A percentile compares a stretch with the other conserved stretches of the same genome.
Conservation (phyloP, 73 alveolate species). For the Paramecium biaurelia region DNA sequence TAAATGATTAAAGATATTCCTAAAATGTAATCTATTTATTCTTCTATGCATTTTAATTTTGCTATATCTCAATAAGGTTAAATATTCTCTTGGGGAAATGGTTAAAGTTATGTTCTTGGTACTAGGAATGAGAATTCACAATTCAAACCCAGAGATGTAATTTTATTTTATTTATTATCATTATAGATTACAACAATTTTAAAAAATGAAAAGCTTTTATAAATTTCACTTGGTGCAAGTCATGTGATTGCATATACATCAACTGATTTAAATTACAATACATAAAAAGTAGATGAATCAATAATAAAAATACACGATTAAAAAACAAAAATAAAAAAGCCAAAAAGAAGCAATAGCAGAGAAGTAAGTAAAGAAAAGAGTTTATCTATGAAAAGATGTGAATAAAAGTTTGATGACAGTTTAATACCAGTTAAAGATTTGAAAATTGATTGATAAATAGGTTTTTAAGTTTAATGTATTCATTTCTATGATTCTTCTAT, state of each 20-base stretch:
- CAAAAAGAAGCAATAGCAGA: neutral
- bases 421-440: slow-evolving; percentile 8
- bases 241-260: neutral
- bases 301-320: neutral
- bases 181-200: neutral
- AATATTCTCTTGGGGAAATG: slow-evolving; percentile 60
- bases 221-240: slow-evolving; percentile 3
- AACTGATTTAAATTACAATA: neutral
- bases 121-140: slow-evolving; percentile 49
- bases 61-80: neutral
- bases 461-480: neutral
- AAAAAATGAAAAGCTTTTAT: neutral
- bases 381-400: neutral
- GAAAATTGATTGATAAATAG: slow-evolving; percentile 14
- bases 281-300: neutral
- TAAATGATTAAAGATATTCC: neutral
- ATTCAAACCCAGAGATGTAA: slow-evolving; percentile 17
- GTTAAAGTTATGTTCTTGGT: slow-evolving; percentile 49
- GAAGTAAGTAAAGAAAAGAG: neutral
- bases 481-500: neutral
- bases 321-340: neutral
- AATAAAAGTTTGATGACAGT: neutral
- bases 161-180: neutral
- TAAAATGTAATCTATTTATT: neutral
- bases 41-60: slow-evolving; percentile 25